A percentile compares a stretch with the other conserved stretches of the same genome.
phyloP scores from a whole-genome alignment of 106 monocot species.

The Posidonia australis region DNA sequence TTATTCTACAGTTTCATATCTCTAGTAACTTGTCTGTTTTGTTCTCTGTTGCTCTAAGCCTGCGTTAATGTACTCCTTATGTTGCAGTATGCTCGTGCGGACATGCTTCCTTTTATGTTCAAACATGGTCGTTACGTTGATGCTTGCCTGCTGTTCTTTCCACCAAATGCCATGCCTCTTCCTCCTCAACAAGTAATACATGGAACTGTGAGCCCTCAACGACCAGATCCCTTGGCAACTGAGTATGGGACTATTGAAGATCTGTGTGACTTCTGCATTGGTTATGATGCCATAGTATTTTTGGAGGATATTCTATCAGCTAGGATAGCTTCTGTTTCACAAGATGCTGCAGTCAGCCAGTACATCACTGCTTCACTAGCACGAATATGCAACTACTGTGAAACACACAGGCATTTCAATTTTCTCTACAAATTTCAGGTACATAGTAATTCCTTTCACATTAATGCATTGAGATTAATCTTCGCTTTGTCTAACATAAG shows the following conservation, averaged over 20 bases:
- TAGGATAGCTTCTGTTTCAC: slow-evolving; percentile 27
- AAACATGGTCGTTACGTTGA: slow-evolving; percentile 81
- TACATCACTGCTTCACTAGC: slow-evolving; percentile 45
- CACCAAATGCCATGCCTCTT: slow-evolving; percentile 38
- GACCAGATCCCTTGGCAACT: slow-evolving; percentile 68
- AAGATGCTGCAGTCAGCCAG: slow-evolving; percentile 40
- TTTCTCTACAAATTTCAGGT: slow-evolving; percentile 93
- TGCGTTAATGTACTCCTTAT: slow-evolving; percentile 3
- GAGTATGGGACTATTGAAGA: slow-evolving; percentile 96
- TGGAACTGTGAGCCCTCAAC: slow-evolving; percentile 37
- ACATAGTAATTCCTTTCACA: background rate
- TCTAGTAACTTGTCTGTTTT: background rate
- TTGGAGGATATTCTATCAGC: slow-evolving; percentile 45
- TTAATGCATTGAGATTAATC: background rate
- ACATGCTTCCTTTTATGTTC: slow-evolving; percentile 92
- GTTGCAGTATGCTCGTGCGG: slow-evolving; percentile 68
- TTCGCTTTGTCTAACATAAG: background rate
- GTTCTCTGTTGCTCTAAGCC: background rate
- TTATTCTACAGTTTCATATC: background rate
- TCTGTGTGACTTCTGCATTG: slow-evolving; percentile 74
- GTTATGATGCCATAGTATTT: slow-evolving; percentile 67
- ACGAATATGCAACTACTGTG: slow-evolving; percentile 86
- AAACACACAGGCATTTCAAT: slow-evolving; percentile 84
- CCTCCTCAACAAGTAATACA: slow-evolving; percentile 27
- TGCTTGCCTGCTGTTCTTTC: slow-evolving; percentile 87